These are phyloP conservation scores for Ascodesmis nigricans DNA, from an alignment of 495 filamentous ascomycete species.

Conservation along the genomic window DNA sequence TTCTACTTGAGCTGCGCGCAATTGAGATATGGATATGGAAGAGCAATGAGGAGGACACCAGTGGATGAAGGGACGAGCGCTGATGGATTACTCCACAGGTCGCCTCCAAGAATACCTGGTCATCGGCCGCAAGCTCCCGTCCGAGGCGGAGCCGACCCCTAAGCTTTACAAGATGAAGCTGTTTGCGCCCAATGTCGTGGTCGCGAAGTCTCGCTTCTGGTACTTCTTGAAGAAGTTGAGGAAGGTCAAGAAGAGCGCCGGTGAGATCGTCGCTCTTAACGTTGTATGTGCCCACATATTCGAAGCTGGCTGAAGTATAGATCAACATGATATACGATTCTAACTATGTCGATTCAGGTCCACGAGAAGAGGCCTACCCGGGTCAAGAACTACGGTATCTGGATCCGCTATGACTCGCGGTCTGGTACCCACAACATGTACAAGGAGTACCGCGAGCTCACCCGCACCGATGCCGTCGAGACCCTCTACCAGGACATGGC, in stretches of 20 bases:
- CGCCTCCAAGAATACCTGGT: slow-evolving; percentile 99
- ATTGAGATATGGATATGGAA: slow-evolving; percentile 1
- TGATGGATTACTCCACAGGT: slow-evolving; percentile 28
- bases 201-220: slow-evolving; percentile 99
- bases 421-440: slow-evolving; percentile 99
- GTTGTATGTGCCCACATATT: slow-evolving; percentile 41
- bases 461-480: slow-evolving; percentile 81
- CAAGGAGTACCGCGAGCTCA: slow-evolving; percentile 99
- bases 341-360: slow-evolving; percentile 50
- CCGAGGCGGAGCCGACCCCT: slow-evolving; percentile 79
- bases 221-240: slow-evolving; percentile 97
- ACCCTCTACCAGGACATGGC: slow-evolving; percentile 98
- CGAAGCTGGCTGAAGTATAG: slow-evolving; percentile 5
- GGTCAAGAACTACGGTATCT: slow-evolving; percentile 99
- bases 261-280: slow-evolving; percentile 94
- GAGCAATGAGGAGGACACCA: slow-evolving; percentile 1
- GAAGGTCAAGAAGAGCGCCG: slow-evolving; percentile 99
- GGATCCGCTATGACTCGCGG: slow-evolving; percentile 98
- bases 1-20: background rate
- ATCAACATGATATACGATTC: background rate
- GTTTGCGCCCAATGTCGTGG: slow-evolving; percentile 90
- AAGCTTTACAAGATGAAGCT: slow-evolving; percentile 99
- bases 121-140: slow-evolving; percentile 95
- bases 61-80: slow-evolving; percentile 1
- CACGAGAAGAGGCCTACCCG: slow-evolving; percentile 93